phyloP scores from a whole-genome alignment of 1,139 yeast genomes.

The Scheffersomyces insectosa region DNA sequence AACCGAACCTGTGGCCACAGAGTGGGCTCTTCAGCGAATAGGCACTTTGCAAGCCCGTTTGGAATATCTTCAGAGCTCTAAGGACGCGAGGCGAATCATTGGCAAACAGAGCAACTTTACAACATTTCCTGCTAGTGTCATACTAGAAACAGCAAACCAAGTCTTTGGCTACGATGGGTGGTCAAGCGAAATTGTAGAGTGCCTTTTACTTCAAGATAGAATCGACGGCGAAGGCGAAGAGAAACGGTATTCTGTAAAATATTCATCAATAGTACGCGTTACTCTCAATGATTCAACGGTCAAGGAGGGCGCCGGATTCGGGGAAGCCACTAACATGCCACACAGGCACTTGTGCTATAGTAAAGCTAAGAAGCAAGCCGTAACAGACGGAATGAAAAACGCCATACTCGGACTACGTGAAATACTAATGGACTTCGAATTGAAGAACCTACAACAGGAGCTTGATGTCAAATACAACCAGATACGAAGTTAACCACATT shows the following conservation, averaged over 20 bases:
- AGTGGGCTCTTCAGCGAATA: conserved; percentile 34
- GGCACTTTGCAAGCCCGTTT: conserved; percentile 38
- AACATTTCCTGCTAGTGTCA: conserved; percentile 12
- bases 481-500: not conserved
- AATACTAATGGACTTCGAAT: conserved; percentile 19
- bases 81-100: conserved; percentile 11
- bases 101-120: conserved; percentile 7
- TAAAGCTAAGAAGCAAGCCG: conserved; percentile 54
- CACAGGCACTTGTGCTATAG: conserved; percentile 34
- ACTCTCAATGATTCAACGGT: conserved; percentile 51
- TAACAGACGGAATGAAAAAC: conserved; percentile 48
- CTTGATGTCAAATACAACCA: conserved; percentile 2
- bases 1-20: conserved; percentile 1
- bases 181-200: conserved; percentile 50
- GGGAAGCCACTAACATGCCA: conserved; percentile 38
- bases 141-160: conserved; percentile 58
- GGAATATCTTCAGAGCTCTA: conserved; percentile 25
- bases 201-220: conserved; percentile 19
- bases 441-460: conserved; percentile 2
- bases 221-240: conserved; percentile 1
- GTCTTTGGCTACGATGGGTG: conserved; percentile 70
- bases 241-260: conserved; percentile 21
- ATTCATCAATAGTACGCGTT: conserved; percentile 34
- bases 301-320: conserved; percentile 41
- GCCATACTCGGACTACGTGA: conserved; percentile 34